Conservation (phyloP, 306 rosid genomes). For the Cucurbita pepo region DNA sequence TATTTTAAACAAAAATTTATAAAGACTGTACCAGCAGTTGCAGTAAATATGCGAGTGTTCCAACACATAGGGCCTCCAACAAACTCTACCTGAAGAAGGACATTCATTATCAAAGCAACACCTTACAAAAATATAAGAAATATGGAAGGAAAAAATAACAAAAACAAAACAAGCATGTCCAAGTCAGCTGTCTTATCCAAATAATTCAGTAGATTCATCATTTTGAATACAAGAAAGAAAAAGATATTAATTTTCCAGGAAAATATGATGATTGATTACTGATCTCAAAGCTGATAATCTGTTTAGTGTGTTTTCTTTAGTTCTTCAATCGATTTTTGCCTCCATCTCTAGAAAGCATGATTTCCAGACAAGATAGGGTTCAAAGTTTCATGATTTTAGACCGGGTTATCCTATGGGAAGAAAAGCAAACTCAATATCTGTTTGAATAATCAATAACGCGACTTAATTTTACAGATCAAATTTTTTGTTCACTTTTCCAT, state of each 20-base stretch:
- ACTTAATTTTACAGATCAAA: neutral
- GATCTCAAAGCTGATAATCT: neutral
- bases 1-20: neutral
- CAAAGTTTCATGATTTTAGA: neutral
- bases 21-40: constrained; percentile 52
- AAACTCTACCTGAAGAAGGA: constrained; percentile 63
- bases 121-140: neutral
- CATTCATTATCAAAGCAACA: neutral
- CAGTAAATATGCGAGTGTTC: constrained; percentile 81
- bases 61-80: constrained; percentile 99
- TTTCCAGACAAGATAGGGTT: neutral
- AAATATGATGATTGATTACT: neutral
- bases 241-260: neutral
- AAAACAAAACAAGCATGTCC: neutral
- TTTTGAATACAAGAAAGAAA: neutral
- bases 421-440: neutral
- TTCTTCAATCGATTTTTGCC: neutral
- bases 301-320: neutral
- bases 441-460: neutral
- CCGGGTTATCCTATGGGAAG: neutral
- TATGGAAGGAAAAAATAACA: too few species aligned
- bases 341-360: neutral
- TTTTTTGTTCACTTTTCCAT: neutral
- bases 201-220: neutral
- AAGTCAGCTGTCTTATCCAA: neutral